phyloP scores from a whole-genome alignment of 805 yeast species.

The Yamadazyma akitaensis region DNA sequence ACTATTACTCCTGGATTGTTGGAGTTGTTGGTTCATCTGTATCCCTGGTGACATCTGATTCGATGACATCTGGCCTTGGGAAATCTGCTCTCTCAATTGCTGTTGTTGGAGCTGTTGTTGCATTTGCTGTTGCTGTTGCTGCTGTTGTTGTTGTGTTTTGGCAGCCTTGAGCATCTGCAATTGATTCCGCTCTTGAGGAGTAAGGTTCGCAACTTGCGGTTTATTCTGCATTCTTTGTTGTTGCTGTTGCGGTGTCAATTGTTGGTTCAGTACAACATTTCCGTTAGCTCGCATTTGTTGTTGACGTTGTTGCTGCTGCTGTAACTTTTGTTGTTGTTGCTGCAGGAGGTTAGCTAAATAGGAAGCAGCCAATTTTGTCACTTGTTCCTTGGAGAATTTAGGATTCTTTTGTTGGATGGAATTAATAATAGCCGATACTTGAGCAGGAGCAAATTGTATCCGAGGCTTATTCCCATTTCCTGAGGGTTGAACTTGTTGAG shows the following conservation, averaged over 20 bases:
- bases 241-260: slow-evolving; percentile 6
- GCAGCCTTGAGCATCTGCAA: slow-evolving; percentile 39
- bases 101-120: slow-evolving; percentile 20
- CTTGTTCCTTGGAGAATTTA: slow-evolving; percentile 57
- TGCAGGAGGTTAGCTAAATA: slow-evolving; percentile 58
- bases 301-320: slow-evolving; percentile 27
- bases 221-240: slow-evolving; percentile 2
- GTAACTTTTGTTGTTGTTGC: slow-evolving; percentile 40
- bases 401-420: slow-evolving; percentile 69
- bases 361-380: slow-evolving; percentile 62
- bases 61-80: neutral
- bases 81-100: slow-evolving; percentile 9
- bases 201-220: slow-evolving; percentile 34
- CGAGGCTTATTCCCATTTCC: slow-evolving; percentile 24
- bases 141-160: slow-evolving; percentile 21
- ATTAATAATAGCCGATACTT: slow-evolving; percentile 61
- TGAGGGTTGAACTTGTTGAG: slow-evolving; percentile 18
- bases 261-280: neutral
- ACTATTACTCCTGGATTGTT: slow-evolving; percentile 14
- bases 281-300: slow-evolving; percentile 12
- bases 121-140: slow-evolving; percentile 19
- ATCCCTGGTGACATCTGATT: neutral
- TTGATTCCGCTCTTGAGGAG: slow-evolving; percentile 43
- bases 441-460: slow-evolving; percentile 53
- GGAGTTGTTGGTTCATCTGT: slow-evolving; percentile 6